A percentile compares a stretch with the other conserved stretches of the same genome.
Conservation (phyloP, 2,329 filamentous ascomycete genomes). For the Alternaria brassicae region DNA sequence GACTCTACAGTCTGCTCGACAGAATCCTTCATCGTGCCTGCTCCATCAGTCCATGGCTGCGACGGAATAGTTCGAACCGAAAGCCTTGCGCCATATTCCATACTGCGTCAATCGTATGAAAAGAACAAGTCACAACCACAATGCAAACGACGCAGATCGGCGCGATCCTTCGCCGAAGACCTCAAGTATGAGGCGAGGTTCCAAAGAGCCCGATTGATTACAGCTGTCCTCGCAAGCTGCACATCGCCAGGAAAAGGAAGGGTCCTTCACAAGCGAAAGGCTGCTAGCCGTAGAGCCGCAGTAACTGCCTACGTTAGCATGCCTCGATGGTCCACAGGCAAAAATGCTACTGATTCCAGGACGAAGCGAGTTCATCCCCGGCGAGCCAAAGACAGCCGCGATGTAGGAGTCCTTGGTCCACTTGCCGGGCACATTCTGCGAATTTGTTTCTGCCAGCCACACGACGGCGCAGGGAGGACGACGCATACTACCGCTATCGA, state of each 20-base stretch:
- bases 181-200: conserved; percentile 22
- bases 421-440: conserved; percentile 35
- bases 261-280: conserved; percentile 19
- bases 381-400: neutral
- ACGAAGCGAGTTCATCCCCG: neutral
- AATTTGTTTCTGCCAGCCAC: conserved; percentile 48
- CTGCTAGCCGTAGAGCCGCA: conserved; percentile 1
- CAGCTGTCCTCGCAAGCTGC: conserved; percentile 19
- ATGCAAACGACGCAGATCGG: conserved; percentile 11
- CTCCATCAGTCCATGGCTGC: conserved; percentile 34
- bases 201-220: conserved; percentile 21
- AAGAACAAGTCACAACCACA: conserved; percentile 1
- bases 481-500: conserved; percentile 5
- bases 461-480: conserved; percentile 31
- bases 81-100: conserved; percentile 28
- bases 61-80: conserved; percentile 34
- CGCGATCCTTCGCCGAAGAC: conserved; percentile 10
- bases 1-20: conserved; percentile 18
- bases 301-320: conserved; percentile 5
- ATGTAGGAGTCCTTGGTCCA: conserved; percentile 12
- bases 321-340: neutral
- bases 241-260: conserved; percentile 17
- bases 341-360: neutral
- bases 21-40: conserved; percentile 17
- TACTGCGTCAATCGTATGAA: conserved; percentile 8